A percentile compares a stretch with the other conserved stretches of the same genome.
phyloP scores from a whole-genome alignment of 2,329 filamentous ascomycete genomes.

The Colletotrichum coccodes region DNA sequence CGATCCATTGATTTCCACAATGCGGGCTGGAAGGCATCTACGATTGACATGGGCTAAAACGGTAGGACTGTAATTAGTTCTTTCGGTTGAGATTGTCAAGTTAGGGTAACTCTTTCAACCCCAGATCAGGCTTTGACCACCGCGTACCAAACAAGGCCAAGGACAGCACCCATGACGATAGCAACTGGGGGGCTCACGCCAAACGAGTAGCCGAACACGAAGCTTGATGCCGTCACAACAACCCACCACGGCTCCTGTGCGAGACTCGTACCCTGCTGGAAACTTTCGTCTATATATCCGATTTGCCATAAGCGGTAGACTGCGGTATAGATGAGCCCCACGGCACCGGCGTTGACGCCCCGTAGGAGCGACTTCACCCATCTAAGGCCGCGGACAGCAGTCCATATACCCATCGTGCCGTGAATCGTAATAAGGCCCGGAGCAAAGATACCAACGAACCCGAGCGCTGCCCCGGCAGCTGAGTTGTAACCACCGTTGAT shows the following conservation, averaged over 20 bases:
- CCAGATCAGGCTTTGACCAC: no score
- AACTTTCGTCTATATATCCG: constrained; percentile 63
- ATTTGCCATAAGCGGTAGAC: constrained; percentile 73
- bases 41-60: no score
- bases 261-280: constrained; percentile 60
- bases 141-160: no score
- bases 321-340: constrained; percentile 71
- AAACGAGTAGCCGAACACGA: no score
- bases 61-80: no score
- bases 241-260: constrained; percentile 72
- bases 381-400: constrained; percentile 53
- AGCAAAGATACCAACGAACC: constrained; percentile 61
- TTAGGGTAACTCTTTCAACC: neutral
- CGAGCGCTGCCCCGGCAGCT: constrained; percentile 60
- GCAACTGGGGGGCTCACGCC: no score
- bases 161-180: no score
- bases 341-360: constrained; percentile 68
- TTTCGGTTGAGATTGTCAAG: neutral
- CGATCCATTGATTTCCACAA: no score
- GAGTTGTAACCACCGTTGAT: constrained; percentile 47
- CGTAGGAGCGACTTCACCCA: constrained; percentile 61
- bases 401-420: constrained; percentile 67
- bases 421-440: constrained; percentile 61
- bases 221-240: constrained; percentile 58
- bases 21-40: no score